These are phyloP conservation scores for Oenanthe javanica DNA, from an alignment of 140 eudicot genomes.

Conservation along the genomic window DNA sequence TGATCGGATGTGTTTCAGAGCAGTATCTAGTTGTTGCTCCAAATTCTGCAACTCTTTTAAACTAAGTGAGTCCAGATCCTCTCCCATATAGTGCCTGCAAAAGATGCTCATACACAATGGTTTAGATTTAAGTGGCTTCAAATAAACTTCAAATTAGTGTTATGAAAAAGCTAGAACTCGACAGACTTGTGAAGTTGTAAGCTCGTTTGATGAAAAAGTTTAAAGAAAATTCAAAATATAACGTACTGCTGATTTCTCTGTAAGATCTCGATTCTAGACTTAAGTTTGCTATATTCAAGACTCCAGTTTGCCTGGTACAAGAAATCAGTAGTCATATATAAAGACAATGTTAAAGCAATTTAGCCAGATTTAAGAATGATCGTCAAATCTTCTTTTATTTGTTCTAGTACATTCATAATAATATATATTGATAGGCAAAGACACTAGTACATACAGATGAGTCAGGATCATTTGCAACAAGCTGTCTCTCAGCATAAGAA, in stretches of 20 bases:
- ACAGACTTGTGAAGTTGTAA: not conserved
- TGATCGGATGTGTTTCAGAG: slow-evolving; percentile 67
- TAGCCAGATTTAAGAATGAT: not conserved
- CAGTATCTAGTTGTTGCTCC: slow-evolving; percentile 81
- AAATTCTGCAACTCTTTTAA: slow-evolving; percentile 63
- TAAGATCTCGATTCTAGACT: slow-evolving; percentile 64
- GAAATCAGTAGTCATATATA: not conserved
- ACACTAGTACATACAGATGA: slow-evolving; percentile 29
- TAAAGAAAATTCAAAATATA: too few relatives aligned
- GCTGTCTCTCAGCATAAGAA: slow-evolving; percentile 70
- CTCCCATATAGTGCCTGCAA: slow-evolving; percentile 83
- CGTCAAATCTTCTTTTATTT: not conserved
- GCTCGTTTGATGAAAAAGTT: not conserved
- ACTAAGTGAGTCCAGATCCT: slow-evolving; percentile 63
- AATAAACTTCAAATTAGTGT: not conserved
- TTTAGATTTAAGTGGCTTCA: not conserved
- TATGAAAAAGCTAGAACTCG: not conserved
- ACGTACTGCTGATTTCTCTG: slow-evolving; percentile 55
- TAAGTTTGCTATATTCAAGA: slow-evolving; percentile 65
- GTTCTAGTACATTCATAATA: not conserved
- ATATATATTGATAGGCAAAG: not conserved
- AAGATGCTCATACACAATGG: not conserved
- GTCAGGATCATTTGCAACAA: slow-evolving; percentile 47
- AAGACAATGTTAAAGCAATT: not conserved
- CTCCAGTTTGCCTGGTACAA: slow-evolving; percentile 58